Conservation (phyloP, 2,329 filamentous ascomycete species). For the Phialophora chinensis region DNA sequence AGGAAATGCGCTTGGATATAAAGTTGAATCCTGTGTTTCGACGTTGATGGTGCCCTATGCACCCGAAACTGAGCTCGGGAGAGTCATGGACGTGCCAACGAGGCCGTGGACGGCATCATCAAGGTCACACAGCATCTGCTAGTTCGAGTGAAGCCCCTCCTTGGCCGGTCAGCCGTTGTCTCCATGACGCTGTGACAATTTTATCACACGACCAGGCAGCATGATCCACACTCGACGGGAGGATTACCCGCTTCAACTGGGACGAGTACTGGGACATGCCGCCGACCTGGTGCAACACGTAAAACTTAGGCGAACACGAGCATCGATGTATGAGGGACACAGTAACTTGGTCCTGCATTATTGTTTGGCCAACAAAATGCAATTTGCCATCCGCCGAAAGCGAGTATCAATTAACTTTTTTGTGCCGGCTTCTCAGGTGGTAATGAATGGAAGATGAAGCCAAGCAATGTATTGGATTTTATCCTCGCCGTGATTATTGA, state of each 20-base stretch:
- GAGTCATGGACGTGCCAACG: not conserved
- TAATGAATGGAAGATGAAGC: not conserved
- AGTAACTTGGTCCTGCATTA: not conserved
- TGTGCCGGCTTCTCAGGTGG: no score
- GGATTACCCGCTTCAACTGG: not conserved
- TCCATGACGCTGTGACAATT: conserved; percentile 2
- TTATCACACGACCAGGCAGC: not conserved
- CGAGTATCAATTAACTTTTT: no score
- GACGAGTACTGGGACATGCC: not conserved
- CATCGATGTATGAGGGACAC: not conserved
- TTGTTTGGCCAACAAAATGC: no score
- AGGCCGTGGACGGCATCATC: not conserved
- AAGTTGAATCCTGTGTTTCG: not conserved
- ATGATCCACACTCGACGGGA: not conserved
- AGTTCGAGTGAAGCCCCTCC: conserved; percentile 3
- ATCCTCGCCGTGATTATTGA: not conserved
- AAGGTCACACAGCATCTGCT: not conserved
- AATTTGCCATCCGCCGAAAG: no score
- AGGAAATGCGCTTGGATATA: not conserved
- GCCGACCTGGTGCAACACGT: not conserved
- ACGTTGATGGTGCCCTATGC: not conserved
- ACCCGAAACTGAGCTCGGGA: not conserved
- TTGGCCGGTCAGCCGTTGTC: conserved; percentile 4
- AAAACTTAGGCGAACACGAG: not conserved
- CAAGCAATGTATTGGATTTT: not conserved